These are phyloP conservation scores for Malbranchea zuffiana DNA, from an alignment of 2,329 filamentous ascomycete species.

Conservation along the genomic window DNA sequence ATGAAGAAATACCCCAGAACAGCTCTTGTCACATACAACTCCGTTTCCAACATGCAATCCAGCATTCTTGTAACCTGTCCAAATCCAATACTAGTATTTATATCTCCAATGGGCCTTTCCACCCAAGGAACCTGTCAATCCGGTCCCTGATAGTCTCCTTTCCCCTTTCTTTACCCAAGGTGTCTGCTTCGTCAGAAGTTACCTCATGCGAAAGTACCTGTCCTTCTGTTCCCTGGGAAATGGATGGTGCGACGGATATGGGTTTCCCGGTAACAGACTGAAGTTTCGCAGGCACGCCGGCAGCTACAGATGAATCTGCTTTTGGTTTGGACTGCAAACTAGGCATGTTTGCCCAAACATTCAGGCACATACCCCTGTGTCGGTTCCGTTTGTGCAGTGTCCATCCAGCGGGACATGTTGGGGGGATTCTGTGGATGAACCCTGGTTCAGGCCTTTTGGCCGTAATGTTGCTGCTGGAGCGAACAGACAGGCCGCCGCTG, in stretches of 20 bases:
- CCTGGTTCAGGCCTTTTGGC: no score
- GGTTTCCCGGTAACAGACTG: not conserved
- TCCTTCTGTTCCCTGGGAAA: not conserved
- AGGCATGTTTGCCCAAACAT: no score
- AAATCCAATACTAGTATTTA: not conserved
- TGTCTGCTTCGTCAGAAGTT: not conserved
- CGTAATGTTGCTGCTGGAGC: no score
- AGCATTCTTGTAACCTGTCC: not conserved
- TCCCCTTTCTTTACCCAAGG: not conserved
- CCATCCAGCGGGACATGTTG: no score
- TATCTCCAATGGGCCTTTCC: constrained; percentile 2
- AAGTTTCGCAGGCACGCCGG: not conserved
- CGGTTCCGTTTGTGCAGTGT: no score
- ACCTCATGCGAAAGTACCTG: not conserved
- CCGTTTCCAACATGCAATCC: not conserved
- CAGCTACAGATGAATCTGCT: not conserved
- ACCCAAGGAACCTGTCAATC: constrained; percentile 11
- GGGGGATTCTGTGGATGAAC: no score
- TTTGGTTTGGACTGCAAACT: not conserved
- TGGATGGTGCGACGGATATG: not conserved
- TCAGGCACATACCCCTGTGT: no score
- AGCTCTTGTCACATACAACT: no score
- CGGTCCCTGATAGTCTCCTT: constrained; percentile 6
- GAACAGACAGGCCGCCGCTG: no score
- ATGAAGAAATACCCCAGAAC: no score